These are phyloP conservation scores for Cryptosporidium viatorum DNA, from an alignment of 169 alveolate species.

Conservation along the genomic window DNA sequence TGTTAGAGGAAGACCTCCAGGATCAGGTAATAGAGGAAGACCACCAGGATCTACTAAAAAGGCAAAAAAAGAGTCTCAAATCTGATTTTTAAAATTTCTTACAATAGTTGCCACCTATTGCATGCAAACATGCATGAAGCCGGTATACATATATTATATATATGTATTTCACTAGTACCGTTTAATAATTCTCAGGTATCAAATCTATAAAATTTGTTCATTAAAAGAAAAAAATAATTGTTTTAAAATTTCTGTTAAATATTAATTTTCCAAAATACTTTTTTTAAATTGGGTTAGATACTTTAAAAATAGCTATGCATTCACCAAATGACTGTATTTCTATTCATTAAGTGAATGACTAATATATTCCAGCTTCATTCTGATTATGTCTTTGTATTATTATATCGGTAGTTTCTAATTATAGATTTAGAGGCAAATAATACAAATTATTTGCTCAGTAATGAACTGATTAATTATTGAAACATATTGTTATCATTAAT, in stretches of 20 bases:
- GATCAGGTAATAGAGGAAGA: conserved; percentile 51
- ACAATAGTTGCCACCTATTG: not conserved
- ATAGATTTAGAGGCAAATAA: no score
- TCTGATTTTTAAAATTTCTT: not conserved
- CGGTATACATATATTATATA: not conserved
- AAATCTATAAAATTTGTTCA: not conserved
- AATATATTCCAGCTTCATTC: not conserved
- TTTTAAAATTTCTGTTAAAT: no score
- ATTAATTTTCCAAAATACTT: not conserved
- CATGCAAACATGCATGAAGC: not conserved
- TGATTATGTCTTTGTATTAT: no score
- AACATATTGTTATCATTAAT: not conserved
- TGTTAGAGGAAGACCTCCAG: conserved; percentile 71
- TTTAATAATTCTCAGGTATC: not conserved
- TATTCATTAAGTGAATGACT: no score
- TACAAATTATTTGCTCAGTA: no score
- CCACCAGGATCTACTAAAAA: conserved; percentile 66
- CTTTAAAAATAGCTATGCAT: not conserved
- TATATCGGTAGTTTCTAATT: not conserved
- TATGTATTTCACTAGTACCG: not conserved
- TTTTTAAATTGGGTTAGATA: not conserved
- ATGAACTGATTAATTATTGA: no score
- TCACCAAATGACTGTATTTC: no score
- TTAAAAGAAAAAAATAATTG: no score
- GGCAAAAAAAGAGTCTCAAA: not conserved